Evolutionary conservation across 352 stramenopile species (phyloP).

Genomic region (Pythium vanterpoolii): DNA sequence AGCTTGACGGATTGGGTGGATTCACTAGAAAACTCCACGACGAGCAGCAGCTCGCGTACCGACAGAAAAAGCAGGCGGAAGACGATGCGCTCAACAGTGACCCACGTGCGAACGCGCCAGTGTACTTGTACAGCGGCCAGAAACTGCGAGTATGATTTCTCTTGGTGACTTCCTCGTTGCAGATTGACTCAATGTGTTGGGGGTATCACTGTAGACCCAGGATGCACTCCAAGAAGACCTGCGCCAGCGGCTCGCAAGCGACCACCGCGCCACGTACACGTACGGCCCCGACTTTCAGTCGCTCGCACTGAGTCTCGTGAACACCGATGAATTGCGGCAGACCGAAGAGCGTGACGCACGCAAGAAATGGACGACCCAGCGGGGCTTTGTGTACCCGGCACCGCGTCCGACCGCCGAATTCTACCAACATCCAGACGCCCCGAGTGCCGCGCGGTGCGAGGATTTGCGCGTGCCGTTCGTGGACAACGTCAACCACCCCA

Average conservation of each 20-base stretch:
- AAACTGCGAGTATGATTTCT: slow-evolving; percentile 56
- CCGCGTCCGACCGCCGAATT: slow-evolving; percentile 67
- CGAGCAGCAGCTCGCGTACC: slow-evolving; percentile 30
- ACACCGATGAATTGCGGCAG: slow-evolving; percentile 54
- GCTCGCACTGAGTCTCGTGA: slow-evolving; percentile 77
- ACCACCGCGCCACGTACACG: slow-evolving; percentile 72
- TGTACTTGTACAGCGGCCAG: slow-evolving; percentile 89
- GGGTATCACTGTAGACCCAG: slow-evolving; percentile 45
- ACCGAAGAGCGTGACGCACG: slow-evolving; percentile 42
- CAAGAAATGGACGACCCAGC: slow-evolving; percentile 78
- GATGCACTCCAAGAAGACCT: slow-evolving; percentile 82
- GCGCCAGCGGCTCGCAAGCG: slow-evolving; percentile 53
- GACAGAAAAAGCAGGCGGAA: slow-evolving; percentile 36
- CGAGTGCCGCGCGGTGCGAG: slow-evolving; percentile 76
- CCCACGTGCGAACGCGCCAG: slow-evolving; percentile 13
- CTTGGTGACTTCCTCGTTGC: background rate
- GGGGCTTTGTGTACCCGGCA: slow-evolving; percentile 87
- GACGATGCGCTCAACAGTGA: slow-evolving; percentile 19
- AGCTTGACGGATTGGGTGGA: background rate
- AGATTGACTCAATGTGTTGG: background rate
- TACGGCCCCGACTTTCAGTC: slow-evolving; percentile 88
- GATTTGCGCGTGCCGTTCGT: slow-evolving; percentile 81
- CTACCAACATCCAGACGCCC: slow-evolving; percentile 59
- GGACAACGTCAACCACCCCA: slow-evolving; percentile 75
- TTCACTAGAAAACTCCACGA: slow-evolving; percentile 30